These are phyloP conservation scores for Chlamydomonas incerta DNA, from an alignment of 139 green algal species.

Conservation along the genomic window DNA sequence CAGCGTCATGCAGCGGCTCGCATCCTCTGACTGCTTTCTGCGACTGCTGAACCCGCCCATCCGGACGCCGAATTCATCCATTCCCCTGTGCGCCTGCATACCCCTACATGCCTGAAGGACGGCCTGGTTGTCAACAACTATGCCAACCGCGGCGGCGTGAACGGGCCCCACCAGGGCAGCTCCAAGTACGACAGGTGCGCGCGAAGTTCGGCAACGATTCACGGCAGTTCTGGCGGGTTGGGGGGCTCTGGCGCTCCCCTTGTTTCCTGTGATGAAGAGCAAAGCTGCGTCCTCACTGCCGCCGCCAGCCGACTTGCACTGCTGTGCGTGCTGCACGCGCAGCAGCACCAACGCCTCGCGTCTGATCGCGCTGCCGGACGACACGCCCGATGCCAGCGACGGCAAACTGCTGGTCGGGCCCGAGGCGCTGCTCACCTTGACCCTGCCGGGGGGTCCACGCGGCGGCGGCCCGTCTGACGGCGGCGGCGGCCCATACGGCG, in stretches of 20 bases:
- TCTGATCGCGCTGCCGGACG: background rate
- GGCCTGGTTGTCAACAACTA: slow-evolving; percentile 55
- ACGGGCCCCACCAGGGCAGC: slow-evolving; percentile 17
- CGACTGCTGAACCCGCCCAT: too few species aligned
- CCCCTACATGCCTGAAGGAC: background rate
- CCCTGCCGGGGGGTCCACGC: background rate
- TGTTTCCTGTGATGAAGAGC: too few species aligned
- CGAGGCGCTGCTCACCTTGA: background rate
- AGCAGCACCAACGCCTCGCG: background rate
- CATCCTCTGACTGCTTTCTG: background rate
- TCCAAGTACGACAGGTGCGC: slow-evolving; percentile 29
- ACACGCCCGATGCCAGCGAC: background rate
- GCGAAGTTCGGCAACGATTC: too few species aligned
- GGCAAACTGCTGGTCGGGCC: slow-evolving; percentile 35
- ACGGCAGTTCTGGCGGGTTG: too few species aligned
- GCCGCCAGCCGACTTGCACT: too few species aligned
- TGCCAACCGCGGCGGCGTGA: slow-evolving; percentile 47
- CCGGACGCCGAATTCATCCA: too few species aligned
- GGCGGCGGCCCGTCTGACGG: too few species aligned
- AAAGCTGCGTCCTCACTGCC: too few species aligned
- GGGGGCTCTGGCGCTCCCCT: too few species aligned
- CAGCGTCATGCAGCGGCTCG: background rate
- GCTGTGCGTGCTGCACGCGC: too few species aligned
- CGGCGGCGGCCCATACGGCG: too few species aligned
- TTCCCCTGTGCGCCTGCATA: too few species aligned